Percentiles rank a stretch among this genome's conserved stretches.
Evolutionary conservation across 2,329 filamentous ascomycete genomes (phyloP).

Genomic region (Colletotrichum zoysiae): DNA sequence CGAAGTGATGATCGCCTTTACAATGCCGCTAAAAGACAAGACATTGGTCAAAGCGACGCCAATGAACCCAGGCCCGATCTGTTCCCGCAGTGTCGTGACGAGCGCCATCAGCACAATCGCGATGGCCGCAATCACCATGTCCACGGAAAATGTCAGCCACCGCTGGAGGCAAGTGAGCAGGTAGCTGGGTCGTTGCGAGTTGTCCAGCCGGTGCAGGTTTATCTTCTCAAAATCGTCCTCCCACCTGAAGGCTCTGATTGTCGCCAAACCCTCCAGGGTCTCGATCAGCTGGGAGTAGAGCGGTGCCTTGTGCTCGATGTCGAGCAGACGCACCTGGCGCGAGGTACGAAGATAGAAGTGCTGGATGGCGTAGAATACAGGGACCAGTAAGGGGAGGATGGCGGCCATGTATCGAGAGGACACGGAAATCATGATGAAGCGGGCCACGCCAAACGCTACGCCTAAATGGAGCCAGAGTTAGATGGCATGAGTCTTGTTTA

Average conservation of each 20-base stretch:
- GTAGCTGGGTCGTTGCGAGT: slow-evolving; percentile 64
- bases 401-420: slow-evolving; percentile 51
- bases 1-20: slow-evolving; percentile 33
- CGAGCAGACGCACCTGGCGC: slow-evolving; percentile 53
- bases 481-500: neutral
- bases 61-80: slow-evolving; percentile 36
- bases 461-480: neutral
- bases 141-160: slow-evolving; percentile 64
- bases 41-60: slow-evolving; percentile 33
- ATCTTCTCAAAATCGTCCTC: slow-evolving; percentile 53
- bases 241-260: slow-evolving; percentile 65
- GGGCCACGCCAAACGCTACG: slow-evolving; percentile 28
- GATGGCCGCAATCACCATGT: slow-evolving; percentile 59
- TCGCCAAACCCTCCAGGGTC: slow-evolving; percentile 60
- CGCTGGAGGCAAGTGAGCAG: slow-evolving; percentile 63
- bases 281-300: slow-evolving; percentile 56
- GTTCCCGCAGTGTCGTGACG: slow-evolving; percentile 48
- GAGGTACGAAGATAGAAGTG: slow-evolving; percentile 54
- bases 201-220: slow-evolving; percentile 58
- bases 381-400: slow-evolving; percentile 48
- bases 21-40: slow-evolving; percentile 22
- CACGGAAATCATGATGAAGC: slow-evolving; percentile 44
- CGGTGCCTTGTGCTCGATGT: slow-evolving; percentile 53
- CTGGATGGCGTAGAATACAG: slow-evolving; percentile 48
- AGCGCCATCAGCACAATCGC: slow-evolving; percentile 59